Evolutionary conservation across 345 rosid species (phyloP).

Genomic region (Ricinus communis): DNA sequence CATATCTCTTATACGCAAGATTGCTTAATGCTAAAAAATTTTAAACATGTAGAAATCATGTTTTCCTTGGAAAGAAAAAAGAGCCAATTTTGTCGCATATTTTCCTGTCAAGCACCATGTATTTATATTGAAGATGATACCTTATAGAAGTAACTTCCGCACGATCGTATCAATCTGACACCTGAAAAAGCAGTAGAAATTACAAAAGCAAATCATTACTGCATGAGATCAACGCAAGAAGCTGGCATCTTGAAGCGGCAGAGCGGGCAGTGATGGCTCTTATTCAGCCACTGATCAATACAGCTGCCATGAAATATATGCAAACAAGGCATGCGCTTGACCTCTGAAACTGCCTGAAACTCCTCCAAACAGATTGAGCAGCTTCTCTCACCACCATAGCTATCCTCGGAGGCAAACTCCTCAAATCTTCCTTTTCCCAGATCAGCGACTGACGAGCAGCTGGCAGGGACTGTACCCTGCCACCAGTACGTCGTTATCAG

Average conservation of each 20-base stretch:
- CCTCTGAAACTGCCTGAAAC: neutral
- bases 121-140: neutral
- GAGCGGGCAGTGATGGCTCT: slow-evolving; percentile 17
- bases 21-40: slow-evolving; percentile 17
- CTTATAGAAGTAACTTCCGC: no score
- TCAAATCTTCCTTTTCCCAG: neutral
- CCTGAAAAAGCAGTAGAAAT: neutral
- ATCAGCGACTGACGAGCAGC: neutral
- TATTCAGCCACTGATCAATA: slow-evolving; percentile 12
- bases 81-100: no score
- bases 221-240: slow-evolving; percentile 1
- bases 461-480: slow-evolving; percentile 6
- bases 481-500: slow-evolving; percentile 3
- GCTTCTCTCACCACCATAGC: neutral
- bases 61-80: no score
- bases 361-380: slow-evolving; percentile 18
- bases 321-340: slow-evolving; percentile 11
- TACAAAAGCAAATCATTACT: neutral
- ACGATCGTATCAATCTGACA: neutral
- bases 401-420: neutral
- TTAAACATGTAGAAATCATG: neutral
- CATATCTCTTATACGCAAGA: neutral
- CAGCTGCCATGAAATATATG: slow-evolving; percentile 17
- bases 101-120: no score
- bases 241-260: slow-evolving; percentile 21